phyloP scores from a whole-genome alignment of 129 eudicot species.

The sunflower (Helianthus annuus) region DNA sequence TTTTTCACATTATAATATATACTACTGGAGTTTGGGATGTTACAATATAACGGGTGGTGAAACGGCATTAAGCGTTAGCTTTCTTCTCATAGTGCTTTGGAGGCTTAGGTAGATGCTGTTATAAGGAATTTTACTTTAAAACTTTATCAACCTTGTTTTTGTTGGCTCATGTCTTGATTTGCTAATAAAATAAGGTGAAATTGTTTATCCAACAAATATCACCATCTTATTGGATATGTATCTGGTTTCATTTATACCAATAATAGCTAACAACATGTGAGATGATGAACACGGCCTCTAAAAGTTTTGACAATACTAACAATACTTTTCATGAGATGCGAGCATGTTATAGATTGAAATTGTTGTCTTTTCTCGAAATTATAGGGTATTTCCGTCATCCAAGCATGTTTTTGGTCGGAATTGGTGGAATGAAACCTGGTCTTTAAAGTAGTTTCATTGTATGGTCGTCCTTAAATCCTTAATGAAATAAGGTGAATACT shows the following conservation, averaged over 20 bases:
- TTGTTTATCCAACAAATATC: not conserved
- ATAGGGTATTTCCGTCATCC: not conserved
- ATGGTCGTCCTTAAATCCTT: too few species aligned
- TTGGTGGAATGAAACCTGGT: not conserved
- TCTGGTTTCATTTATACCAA: not conserved
- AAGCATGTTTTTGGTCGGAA: not conserved
- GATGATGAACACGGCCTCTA: not conserved
- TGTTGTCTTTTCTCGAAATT: not conserved
- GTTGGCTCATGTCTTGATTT: not conserved
- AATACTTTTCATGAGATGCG: too few species aligned
- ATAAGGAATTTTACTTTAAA: not conserved
- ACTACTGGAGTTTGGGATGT: not conserved
- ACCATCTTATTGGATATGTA: not conserved
- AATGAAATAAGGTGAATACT: too few species aligned
- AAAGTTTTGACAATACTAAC: too few species aligned
- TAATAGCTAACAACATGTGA: not conserved
- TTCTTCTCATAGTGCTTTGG: not conserved
- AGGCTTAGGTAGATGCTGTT: not conserved
- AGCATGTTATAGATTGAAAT: not conserved
- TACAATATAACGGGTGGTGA: not conserved
- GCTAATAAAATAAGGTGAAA: not conserved
- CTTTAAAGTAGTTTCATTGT: too few species aligned
- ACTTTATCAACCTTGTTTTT: not conserved
- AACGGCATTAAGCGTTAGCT: not conserved
- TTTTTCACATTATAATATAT: not conserved